Percentiles rank a stretch among this genome's conserved stretches.
Conservation (phyloP, 257 asterid species). For the Paulownia fortunei region DNA sequence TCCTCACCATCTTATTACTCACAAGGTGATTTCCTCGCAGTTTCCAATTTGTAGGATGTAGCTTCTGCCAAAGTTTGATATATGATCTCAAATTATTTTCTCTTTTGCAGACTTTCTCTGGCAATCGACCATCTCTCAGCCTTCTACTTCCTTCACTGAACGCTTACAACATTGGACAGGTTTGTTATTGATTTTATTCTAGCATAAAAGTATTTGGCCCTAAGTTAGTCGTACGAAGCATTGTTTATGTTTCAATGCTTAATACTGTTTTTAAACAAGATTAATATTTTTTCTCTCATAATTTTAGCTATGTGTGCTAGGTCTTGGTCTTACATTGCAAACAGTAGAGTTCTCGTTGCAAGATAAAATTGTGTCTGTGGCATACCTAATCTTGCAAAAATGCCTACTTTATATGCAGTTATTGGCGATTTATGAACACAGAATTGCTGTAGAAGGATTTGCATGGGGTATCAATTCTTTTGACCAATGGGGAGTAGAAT, state of each 20-base stretch:
- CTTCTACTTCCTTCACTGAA: constrained; percentile 84
- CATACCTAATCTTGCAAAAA: constrained; percentile 30
- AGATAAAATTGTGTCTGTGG: constrained; percentile 3
- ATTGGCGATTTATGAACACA: constrained; percentile 94
- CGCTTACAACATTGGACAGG: constrained; percentile 98
- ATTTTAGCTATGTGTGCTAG: not conserved
- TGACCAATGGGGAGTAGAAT: constrained; percentile 99
- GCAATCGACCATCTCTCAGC: constrained; percentile 97
- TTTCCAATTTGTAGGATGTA: constrained; percentile 11
- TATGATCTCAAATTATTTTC: constrained; percentile 27
- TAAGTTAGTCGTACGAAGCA: not conserved
- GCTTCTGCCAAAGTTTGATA: constrained; percentile 27
- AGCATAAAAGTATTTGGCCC: constrained; percentile 1
- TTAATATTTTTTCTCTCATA: not conserved
- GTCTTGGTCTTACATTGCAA: constrained; percentile 15
- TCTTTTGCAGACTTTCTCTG: constrained; percentile 82
- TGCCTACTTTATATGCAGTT: constrained; percentile 58
- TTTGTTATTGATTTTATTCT: constrained; percentile 30
- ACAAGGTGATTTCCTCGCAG: constrained; percentile 66
- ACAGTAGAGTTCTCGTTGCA: constrained; percentile 1
- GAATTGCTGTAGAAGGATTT: constrained; percentile 96
- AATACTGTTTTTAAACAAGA: not conserved
- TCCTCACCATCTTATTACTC: constrained; percentile 77
- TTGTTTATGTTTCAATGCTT: not conserved
- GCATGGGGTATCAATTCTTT: constrained; percentile 97